These are phyloP conservation scores for Calamus simplicifolius DNA, from an alignment of 176 grass and related monocot genomes.

Conservation along the genomic window DNA sequence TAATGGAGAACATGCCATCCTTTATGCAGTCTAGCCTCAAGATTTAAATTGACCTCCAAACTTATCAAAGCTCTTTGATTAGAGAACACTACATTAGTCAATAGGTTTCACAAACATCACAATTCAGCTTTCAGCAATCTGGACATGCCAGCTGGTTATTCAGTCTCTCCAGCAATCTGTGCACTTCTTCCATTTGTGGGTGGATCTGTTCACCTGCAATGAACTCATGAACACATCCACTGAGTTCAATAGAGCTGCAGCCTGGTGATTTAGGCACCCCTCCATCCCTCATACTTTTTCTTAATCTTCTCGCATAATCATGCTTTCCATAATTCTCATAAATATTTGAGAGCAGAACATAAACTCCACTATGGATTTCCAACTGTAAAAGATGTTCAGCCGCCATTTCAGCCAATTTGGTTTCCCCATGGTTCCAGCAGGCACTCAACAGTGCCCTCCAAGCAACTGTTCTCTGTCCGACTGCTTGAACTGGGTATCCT, in stretches of 20 bases:
- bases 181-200: conserved; percentile 6
- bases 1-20: too few species aligned
- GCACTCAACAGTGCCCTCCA: conserved; percentile 19
- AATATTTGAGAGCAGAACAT: conserved; percentile 22
- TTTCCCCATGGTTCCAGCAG: conserved; percentile 16
- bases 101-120: too few species aligned
- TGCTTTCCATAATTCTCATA: conserved; percentile 7
- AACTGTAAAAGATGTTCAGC: conserved; percentile 4
- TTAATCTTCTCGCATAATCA: conserved; percentile 6
- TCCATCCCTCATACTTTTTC: conserved; percentile 8
- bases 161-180: conserved; percentile 1
- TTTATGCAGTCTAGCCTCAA: too few species aligned
- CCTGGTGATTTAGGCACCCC: conserved; percentile 16
- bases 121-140: conserved; percentile 1
- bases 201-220: conserved; percentile 4
- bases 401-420: conserved; percentile 6
- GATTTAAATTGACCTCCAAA: too few species aligned
- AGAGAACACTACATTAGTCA: too few species aligned
- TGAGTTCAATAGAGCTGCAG: conserved; percentile 21
- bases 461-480: conserved; percentile 8
- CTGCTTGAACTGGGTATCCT: not conserved
- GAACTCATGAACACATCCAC: conserved; percentile 17
- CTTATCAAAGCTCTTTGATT: too few species aligned
- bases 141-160: not conserved
- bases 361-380: conserved; percentile 13